A percentile compares a stretch with the other conserved stretches of the same genome.
Evolutionary conservation across 257 asterid species (phyloP).

Genomic region (Solanum pennellii): DNA sequence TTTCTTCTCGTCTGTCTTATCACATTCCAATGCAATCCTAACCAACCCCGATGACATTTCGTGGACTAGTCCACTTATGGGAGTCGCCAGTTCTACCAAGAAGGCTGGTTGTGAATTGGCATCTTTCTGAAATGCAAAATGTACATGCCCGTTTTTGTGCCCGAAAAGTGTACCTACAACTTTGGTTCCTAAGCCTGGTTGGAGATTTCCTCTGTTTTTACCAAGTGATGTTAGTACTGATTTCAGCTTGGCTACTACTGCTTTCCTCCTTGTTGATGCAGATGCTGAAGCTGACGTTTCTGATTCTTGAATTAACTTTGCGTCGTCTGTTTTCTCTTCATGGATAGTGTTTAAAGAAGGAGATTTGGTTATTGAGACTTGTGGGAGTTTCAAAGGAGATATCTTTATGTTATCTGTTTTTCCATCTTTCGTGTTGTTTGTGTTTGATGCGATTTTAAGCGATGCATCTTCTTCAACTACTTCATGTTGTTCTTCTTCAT

Average conservation of each 20-base stretch:
- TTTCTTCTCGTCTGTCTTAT: constrained; percentile 17
- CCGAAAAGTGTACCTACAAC: constrained; percentile 50
- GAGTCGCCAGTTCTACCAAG: constrained; percentile 38
- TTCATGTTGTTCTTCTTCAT: constrained; percentile 8
- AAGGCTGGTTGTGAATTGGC: constrained; percentile 25
- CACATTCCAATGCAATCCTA: constrained; percentile 44
- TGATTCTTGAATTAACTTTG: constrained; percentile 3
- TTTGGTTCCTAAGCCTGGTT: constrained; percentile 14
- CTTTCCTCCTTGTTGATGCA: constrained; percentile 3
- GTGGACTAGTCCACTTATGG: constrained; percentile 31
- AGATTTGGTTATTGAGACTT: neutral
- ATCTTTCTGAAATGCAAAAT: constrained; percentile 40
- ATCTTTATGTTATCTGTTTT: neutral
- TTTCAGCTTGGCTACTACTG: constrained; percentile 24
- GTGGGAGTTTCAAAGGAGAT: neutral
- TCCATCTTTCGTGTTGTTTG: neutral
- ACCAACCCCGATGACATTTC: constrained; percentile 44
- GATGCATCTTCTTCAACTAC: neutral
- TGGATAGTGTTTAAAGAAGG: neutral
- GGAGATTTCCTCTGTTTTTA: constrained; percentile 1
- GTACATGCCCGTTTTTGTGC: constrained; percentile 25
- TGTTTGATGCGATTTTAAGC: neutral
- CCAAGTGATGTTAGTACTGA: constrained; percentile 28
- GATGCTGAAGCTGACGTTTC: neutral
- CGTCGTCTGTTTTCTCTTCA: neutral